phyloP scores from a whole-genome alignment of 2,329 filamentous ascomycete genomes.

The Penicillium polonicum region DNA sequence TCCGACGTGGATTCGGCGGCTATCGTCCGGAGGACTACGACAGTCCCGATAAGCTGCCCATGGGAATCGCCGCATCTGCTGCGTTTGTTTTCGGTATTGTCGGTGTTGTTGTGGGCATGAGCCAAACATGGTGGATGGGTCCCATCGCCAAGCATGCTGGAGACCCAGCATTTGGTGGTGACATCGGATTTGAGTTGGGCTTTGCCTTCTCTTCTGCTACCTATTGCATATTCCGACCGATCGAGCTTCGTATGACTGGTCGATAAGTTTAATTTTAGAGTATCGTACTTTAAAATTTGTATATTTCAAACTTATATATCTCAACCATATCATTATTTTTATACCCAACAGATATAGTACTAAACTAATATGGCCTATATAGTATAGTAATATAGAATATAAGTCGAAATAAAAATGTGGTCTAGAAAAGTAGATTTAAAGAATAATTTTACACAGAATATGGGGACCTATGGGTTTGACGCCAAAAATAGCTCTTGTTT shows the following conservation, averaged over 20 bases:
- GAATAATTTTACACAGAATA: neutral
- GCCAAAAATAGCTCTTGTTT: slow-evolving; percentile 22
- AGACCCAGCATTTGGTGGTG: slow-evolving; percentile 48
- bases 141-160: slow-evolving; percentile 64
- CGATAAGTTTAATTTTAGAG: slow-evolving; percentile 30
- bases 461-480: neutral
- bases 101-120: slow-evolving; percentile 69
- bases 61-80: slow-evolving; percentile 61
- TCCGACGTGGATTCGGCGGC: slow-evolving; percentile 60
- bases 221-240: slow-evolving; percentile 53
- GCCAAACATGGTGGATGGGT: slow-evolving; percentile 67
- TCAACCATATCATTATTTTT: too few species aligned
- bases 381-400: too few species aligned
- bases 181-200: slow-evolving; percentile 65
- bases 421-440: too few species aligned
- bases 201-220: slow-evolving; percentile 58
- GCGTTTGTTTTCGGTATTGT: slow-evolving; percentile 65
- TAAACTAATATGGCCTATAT: too few species aligned
- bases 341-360: too few species aligned
- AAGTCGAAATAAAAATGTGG: too few species aligned
- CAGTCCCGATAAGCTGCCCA: slow-evolving; percentile 57
- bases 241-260: slow-evolving; percentile 49
- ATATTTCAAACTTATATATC: too few species aligned
- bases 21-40: slow-evolving; percentile 63
- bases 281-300: neutral